Evolutionary conservation across 352 stramenopile species (phyloP), one percentile per base, ranked within the genome.

Genomic region (Phytopythium montanum): DNA sequence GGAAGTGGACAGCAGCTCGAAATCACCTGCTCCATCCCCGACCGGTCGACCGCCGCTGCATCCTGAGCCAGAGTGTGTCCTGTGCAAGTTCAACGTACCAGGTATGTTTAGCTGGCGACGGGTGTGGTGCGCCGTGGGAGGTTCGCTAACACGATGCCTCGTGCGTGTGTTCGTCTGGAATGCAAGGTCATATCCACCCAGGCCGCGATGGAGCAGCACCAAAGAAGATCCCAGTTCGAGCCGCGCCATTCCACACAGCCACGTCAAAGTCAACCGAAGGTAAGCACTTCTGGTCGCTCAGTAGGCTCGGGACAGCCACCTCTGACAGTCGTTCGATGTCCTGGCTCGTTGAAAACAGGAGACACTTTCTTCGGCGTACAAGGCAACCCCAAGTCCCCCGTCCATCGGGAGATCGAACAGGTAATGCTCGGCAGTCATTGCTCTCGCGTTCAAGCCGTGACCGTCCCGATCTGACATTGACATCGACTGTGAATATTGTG

Each of bases 41-140:
- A 5, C 39, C 45, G 23, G 31, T 50, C 56, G 59, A 62, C n/a
- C 16, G 60, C 29, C 13, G 16, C 16, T 9, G 8, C 46, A 53
- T 38, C 23, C 64, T 16, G 39, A 63, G 25, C 54, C 57, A 29
- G 60, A 75, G 2, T 94, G 85, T 50, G 75, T 94, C 5, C 45
- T 94, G 42, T 94, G 85, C 71, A 89, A 92, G 57, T 94, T 76
- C 68, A 88, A 90, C 26, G 85, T 94, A 10, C 60, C 81, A 54
- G 84, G 83, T 84, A 67, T 50, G 59, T 39, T 10, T 5, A 23
- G 3, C 28, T 5, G 48, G 16, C 46, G 19, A 52, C 9, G 34
- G 25, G 14, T 36, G 21, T 33, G 7, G 19, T 42, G 36, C 36
- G 3, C 2, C 36, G 36, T 18, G 13, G 14, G 21, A 36, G 6